Evolutionary conservation across 2,329 filamentous ascomycete species (phyloP).

Genomic region (Fusarium duplospermum): DNA sequence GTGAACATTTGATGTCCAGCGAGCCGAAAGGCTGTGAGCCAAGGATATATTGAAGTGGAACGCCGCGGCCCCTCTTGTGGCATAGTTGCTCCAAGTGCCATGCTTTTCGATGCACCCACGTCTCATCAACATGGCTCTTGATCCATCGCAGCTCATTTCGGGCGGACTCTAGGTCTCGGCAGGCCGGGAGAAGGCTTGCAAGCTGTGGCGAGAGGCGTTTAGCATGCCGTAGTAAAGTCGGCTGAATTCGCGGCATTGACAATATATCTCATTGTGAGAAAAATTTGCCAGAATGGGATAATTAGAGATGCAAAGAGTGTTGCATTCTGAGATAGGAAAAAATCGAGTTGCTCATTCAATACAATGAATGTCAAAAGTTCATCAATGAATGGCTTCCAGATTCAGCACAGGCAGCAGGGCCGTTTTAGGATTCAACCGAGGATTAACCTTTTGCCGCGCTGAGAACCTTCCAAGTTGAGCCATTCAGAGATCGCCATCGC

Average conservation of each 20-base stretch:
- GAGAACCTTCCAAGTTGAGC: slow-evolving; percentile 9
- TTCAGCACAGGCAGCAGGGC: background rate
- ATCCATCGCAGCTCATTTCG: slow-evolving; percentile 81
- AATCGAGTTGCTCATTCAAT: background rate
- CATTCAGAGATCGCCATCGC: slow-evolving; percentile 21
- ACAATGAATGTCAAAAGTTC: background rate
- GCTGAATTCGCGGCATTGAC: slow-evolving; percentile 73
- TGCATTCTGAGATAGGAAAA: background rate
- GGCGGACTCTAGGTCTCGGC: slow-evolving; percentile 72
- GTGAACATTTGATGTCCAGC: slow-evolving; percentile 80
- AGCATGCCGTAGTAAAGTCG: slow-evolving; percentile 66
- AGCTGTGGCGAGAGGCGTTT: slow-evolving; percentile 65
- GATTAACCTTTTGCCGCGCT: slow-evolving; percentile 43
- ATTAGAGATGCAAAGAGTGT: background rate
- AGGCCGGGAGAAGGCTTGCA: slow-evolving; percentile 70
- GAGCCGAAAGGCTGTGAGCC: slow-evolving; percentile 89
- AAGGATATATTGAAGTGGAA: slow-evolving; percentile 90
- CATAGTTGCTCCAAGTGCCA: slow-evolving; percentile 56
- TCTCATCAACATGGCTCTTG: slow-evolving; percentile 64
- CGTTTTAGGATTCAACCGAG: slow-evolving; percentile 41
- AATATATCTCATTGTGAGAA: slow-evolving; percentile 21
- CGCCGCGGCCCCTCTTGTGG: slow-evolving; percentile 65
- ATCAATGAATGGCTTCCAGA: background rate
- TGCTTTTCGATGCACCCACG: slow-evolving; percentile 17
- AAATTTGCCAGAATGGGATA: background rate